phyloP scores from a whole-genome alignment of 2,329 filamentous ascomycete genomes.

The Westerdykella ornata region DNA sequence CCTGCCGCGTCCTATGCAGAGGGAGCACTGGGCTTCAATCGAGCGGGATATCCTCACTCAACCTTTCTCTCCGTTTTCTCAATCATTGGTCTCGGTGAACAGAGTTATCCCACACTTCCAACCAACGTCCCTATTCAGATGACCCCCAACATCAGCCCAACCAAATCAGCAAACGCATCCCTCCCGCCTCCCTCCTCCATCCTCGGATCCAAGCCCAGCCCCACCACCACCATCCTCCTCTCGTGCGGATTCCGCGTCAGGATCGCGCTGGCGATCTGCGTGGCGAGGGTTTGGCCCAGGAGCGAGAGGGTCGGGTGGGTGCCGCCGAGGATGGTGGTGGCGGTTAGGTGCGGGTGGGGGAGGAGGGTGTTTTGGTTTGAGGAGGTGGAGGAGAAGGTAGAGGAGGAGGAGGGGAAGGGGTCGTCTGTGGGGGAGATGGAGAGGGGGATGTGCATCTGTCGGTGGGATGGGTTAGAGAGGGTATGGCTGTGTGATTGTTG shows the following conservation, averaged over 20 bases:
- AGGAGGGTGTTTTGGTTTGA: constrained; percentile 47
- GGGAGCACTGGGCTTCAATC: too few species aligned
- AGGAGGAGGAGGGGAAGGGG: constrained; percentile 42
- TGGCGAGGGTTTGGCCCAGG: constrained; percentile 79
- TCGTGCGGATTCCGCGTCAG: constrained; percentile 61
- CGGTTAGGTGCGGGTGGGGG: constrained; percentile 74
- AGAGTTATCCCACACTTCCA: not conserved
- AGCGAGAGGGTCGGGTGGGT: constrained; percentile 71
- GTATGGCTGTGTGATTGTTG: not conserved
- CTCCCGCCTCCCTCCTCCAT: constrained; percentile 43
- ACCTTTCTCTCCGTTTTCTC: too few species aligned
- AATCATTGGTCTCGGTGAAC: not conserved
- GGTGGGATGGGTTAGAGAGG: constrained; percentile 13
- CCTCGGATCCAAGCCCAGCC: constrained; percentile 49
- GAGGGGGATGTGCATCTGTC: constrained; percentile 72
- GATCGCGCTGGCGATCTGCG: constrained; percentile 78
- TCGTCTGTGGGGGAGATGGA: constrained; percentile 61
- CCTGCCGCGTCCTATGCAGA: too few species aligned
- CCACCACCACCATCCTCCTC: constrained; percentile 53
- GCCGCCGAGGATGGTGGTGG: constrained; percentile 79
- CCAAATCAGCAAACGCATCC: constrained; percentile 40
- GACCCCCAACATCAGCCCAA: constrained; percentile 38
- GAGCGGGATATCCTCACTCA: too few species aligned
- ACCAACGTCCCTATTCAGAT: constrained; percentile 16
- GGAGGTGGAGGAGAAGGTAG: constrained; percentile 27